These are phyloP conservation scores for Eragrostis nindensis DNA, from an alignment of 176 grass and related monocot species.

Conservation along the genomic window DNA sequence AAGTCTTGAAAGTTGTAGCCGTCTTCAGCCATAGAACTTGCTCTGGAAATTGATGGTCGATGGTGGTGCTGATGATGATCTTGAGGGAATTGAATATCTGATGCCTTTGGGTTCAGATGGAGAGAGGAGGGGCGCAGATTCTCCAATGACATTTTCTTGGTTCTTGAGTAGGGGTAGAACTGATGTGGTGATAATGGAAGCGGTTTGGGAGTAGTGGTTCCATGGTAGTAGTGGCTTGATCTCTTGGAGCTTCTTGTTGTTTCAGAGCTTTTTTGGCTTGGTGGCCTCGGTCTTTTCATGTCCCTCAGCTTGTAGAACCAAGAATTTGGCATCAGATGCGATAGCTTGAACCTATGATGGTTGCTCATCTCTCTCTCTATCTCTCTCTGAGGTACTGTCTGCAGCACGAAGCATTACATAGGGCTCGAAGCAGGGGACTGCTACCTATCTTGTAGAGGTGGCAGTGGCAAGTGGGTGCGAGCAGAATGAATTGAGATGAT, in stretches of 20 bases:
- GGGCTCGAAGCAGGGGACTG: background rate
- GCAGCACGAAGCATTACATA: background rate
- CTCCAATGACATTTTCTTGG: constrained; percentile 25
- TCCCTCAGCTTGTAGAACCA: constrained; percentile 69
- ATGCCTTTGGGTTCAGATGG: constrained; percentile 38
- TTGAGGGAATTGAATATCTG: constrained; percentile 3
- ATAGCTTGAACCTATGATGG: constrained; percentile 46
- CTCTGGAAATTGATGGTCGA: background rate
- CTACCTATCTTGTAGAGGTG: constrained; percentile 20
- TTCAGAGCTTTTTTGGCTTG: constrained; percentile 16
- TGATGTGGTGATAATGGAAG: constrained; percentile 18
- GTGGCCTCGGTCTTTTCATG: constrained; percentile 49
- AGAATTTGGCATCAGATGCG: constrained; percentile 53
- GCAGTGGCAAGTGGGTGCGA: constrained; percentile 16
- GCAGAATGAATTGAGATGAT: background rate
- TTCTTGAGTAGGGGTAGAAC: constrained; percentile 47
- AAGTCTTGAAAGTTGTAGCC: constrained; percentile 10
- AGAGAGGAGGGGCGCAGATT: constrained; percentile 20
- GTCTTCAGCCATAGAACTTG: background rate
- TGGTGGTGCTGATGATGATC: background rate
- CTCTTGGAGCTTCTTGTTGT: constrained; percentile 21
- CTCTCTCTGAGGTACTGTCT: background rate
- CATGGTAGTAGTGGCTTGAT: constrained; percentile 41
- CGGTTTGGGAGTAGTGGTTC: constrained; percentile 43
- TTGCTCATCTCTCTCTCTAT: constrained; percentile 46